Evolutionary conservation across 345 rosid genomes (phyloP).

Genomic region (Linum lewisii): DNA sequence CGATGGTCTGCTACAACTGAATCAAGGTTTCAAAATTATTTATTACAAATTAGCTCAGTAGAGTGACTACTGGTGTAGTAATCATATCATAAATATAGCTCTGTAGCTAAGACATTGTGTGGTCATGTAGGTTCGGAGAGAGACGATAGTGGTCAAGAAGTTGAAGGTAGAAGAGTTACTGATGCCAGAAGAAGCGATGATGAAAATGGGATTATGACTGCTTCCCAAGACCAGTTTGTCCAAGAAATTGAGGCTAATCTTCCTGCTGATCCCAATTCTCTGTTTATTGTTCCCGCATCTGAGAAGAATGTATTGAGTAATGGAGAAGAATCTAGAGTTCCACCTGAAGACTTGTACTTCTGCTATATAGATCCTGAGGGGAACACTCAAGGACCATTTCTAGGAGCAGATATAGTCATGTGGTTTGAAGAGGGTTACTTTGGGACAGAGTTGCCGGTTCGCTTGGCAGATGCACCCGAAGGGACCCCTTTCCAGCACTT

Average conservation of each 20-base stretch:
- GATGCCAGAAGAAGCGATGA: slow-evolving; percentile 6
- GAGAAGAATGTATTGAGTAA: slow-evolving; percentile 20
- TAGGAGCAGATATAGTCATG: slow-evolving; percentile 61
- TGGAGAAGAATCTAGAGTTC: slow-evolving; percentile 9
- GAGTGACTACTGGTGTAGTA: not conserved
- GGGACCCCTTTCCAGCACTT: slow-evolving; percentile 62
- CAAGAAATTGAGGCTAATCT: slow-evolving; percentile 17
- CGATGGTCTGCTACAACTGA: slow-evolving; percentile 12
- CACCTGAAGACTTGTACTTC: slow-evolving; percentile 56
- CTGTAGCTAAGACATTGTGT: slow-evolving; percentile 1
- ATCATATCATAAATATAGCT: not conserved
- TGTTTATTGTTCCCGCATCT: slow-evolving; percentile 27
- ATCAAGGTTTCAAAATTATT: slow-evolving; percentile 9
- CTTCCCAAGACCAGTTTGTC: not conserved
- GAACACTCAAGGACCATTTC: slow-evolving; percentile 71
- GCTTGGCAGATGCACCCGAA: slow-evolving; percentile 62
- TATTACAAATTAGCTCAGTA: slow-evolving; percentile 7
- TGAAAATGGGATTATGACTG: slow-evolving; percentile 13
- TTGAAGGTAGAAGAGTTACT: slow-evolving; percentile 11
- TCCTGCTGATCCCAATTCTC: slow-evolving; percentile 40
- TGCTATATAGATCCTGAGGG: slow-evolving; percentile 87
- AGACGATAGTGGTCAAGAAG: slow-evolving; percentile 15
- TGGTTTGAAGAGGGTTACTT: slow-evolving; percentile 96
- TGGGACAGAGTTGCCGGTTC: slow-evolving; percentile 70
- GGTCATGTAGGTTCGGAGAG: slow-evolving; percentile 15